These are phyloP conservation scores for Fusarium graminum DNA, from an alignment of 2,329 filamentous ascomycete genomes.

Conservation along the genomic window DNA sequence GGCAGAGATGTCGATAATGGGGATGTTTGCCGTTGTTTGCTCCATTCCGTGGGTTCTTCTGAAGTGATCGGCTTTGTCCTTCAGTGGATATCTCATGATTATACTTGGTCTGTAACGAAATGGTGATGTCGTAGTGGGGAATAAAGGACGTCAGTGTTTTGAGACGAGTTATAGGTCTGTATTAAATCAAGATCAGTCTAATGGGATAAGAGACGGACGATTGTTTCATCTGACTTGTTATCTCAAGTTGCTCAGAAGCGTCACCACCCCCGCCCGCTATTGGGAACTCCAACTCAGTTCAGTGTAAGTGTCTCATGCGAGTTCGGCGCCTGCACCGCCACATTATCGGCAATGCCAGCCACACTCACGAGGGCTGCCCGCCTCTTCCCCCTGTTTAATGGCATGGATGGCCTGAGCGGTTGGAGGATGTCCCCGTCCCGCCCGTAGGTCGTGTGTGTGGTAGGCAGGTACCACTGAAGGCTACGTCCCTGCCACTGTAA, in stretches of 20 bases:
- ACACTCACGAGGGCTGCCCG: conserved; percentile 30
- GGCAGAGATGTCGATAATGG: conserved; percentile 81
- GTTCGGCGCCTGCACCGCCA: conserved; percentile 26
- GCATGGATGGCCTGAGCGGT: conserved; percentile 25
- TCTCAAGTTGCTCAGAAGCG: conserved; percentile 7
- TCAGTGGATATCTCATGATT: conserved; percentile 16
- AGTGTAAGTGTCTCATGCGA: conserved; percentile 12
- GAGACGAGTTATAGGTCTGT: neutral
- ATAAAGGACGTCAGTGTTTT: neutral
- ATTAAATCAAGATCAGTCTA: neutral
- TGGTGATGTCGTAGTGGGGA: neutral
- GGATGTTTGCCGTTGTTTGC: conserved; percentile 67
- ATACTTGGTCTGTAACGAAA: neutral
- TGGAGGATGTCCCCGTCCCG: conserved; percentile 29
- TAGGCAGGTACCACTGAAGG: conserved; percentile 36
- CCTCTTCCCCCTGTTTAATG: conserved; percentile 16
- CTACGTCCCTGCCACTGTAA: conserved; percentile 34
- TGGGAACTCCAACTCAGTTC: conserved; percentile 9
- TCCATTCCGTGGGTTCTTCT: conserved; percentile 29
- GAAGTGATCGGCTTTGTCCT: conserved; percentile 14
- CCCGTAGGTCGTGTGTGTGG: conserved; percentile 14
- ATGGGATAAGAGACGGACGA: neutral
- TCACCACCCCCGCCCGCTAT: conserved; percentile 38
- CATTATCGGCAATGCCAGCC: conserved; percentile 14
- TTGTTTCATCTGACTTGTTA: conserved; percentile 6